These are phyloP conservation scores for Phytophthora ramorum DNA, from an alignment of 352 stramenopile species.

Conservation along the genomic window DNA sequence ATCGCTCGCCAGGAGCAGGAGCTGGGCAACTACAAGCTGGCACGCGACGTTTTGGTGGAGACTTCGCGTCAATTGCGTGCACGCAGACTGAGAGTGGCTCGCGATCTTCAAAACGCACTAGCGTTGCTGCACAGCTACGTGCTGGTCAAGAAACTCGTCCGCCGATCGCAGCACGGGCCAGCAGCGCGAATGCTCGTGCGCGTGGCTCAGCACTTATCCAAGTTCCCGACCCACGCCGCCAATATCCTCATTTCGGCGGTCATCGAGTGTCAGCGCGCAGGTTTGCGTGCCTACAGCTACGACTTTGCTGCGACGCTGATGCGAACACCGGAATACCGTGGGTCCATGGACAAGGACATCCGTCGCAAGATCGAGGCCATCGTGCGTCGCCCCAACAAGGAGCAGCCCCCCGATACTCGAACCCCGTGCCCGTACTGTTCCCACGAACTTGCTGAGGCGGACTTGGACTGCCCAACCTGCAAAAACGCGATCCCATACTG, in stretches of 20 bases:
- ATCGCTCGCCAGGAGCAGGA: slow-evolving; percentile 94
- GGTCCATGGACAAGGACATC: slow-evolving; percentile 90
- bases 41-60: slow-evolving; percentile 92
- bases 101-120: slow-evolving; percentile 87
- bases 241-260: slow-evolving; percentile 94
- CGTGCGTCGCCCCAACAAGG: slow-evolving; percentile 91
- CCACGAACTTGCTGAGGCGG: slow-evolving; percentile 78
- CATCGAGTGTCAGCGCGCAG: slow-evolving; percentile 94
- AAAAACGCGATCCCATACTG: slow-evolving; percentile 95
- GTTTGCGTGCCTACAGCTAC: slow-evolving; percentile 90
- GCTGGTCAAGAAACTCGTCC: slow-evolving; percentile 94
- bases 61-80: slow-evolving; percentile 87
- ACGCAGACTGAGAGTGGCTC: slow-evolving; percentile 89
- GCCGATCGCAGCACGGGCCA: slow-evolving; percentile 82
- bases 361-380: slow-evolving; percentile 96
- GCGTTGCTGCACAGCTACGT: slow-evolving; percentile 95
- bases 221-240: slow-evolving; percentile 91
- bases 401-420: slow-evolving; percentile 71
- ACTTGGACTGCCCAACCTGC: slow-evolving; percentile 92
- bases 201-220: slow-evolving; percentile 92
- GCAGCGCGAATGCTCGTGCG: slow-evolving; percentile 92
- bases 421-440: slow-evolving; percentile 89
- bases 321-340: slow-evolving; percentile 87
- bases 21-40: slow-evolving; percentile 93
- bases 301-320: slow-evolving; percentile 94